These are phyloP conservation scores for Geotrichum candidum DNA, from an alignment of 1,139 yeast species.

Conservation along the genomic window DNA sequence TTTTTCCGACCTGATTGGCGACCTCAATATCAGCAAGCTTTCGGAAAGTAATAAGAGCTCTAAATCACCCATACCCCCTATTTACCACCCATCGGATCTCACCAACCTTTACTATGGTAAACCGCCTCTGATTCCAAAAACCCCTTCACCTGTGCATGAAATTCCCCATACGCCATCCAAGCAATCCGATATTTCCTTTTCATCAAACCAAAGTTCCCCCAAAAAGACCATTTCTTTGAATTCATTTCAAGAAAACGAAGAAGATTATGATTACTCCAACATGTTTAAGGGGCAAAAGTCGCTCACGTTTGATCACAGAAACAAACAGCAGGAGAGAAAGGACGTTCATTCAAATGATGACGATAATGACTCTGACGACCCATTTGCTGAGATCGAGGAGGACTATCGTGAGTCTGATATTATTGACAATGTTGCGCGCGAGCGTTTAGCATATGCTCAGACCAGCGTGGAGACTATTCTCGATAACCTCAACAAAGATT, in stretches of 20 bases:
- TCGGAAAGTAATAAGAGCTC: conserved; percentile 8
- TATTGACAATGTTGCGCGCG: conserved; percentile 26
- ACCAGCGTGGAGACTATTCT: conserved; percentile 21
- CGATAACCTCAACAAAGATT: conserved; percentile 20
- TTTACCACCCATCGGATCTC: conserved; percentile 8
- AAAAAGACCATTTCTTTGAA: conserved; percentile 2
- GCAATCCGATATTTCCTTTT: neutral
- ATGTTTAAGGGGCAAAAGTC: conserved; percentile 17
- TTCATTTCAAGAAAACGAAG: conserved; percentile 20
- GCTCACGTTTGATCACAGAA: neutral
- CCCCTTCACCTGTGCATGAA: conserved; percentile 3
- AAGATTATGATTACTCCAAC: conserved; percentile 24
- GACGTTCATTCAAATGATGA: conserved; percentile 6
- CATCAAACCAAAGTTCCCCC: conserved; percentile 2
- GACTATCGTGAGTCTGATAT: conserved; percentile 24
- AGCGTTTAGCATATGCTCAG: conserved; percentile 24
- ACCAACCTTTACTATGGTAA: conserved; percentile 1
- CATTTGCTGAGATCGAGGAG: conserved; percentile 27
- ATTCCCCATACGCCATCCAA: neutral
- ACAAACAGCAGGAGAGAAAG: neutral
- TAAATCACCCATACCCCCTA: conserved; percentile 5
- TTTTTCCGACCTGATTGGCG: conserved; percentile 30
- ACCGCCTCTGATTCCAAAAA: neutral
- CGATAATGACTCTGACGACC: conserved; percentile 27
- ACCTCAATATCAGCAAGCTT: conserved; percentile 23